A percentile compares a stretch with the other conserved stretches of the same genome.
These are phyloP conservation scores for Angomonas ambiguus DNA, from an alignment of 208 protist species.

Conservation along the genomic window DNA sequence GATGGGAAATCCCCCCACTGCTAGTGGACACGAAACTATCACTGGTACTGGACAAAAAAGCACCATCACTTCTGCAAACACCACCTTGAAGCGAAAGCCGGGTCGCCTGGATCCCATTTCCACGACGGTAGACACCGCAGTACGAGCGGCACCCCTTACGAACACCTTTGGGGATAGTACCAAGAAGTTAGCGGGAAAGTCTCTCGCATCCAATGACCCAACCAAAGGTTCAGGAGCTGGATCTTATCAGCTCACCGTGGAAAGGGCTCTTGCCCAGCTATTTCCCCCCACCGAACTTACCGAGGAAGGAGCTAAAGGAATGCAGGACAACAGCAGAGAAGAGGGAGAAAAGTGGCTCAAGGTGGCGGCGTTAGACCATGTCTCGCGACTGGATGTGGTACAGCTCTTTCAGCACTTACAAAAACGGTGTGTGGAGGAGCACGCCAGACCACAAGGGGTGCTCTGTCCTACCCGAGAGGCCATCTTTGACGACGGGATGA, in stretches of 20 bases:
- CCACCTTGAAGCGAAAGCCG: neutral
- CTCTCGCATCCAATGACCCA: neutral
- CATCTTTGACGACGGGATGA: slow-evolving; percentile 72
- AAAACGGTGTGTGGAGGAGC: slow-evolving; percentile 44
- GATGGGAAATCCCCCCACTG: neutral
- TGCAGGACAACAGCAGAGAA: neutral
- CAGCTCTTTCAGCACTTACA: slow-evolving; percentile 73
- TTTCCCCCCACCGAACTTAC: slow-evolving; percentile 34
- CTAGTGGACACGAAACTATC: neutral
- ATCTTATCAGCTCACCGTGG: slow-evolving; percentile 20
- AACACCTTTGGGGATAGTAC: neutral
- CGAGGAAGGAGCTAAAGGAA: neutral
- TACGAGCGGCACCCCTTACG: neutral
- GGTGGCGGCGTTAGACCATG: slow-evolving; percentile 49
- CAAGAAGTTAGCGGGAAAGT: neutral
- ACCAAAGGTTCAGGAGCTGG: neutral
- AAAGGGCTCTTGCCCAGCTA: slow-evolving; percentile 28
- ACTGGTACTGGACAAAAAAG: neutral
- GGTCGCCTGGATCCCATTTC: slow-evolving; percentile 4
- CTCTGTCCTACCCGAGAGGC: slow-evolving; percentile 69
- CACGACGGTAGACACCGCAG: neutral
- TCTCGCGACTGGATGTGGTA: slow-evolving; percentile 61
- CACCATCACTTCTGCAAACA: neutral
- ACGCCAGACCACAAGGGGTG: slow-evolving; percentile 56
- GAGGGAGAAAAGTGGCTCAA: slow-evolving; percentile 33